phyloP scores from a whole-genome alignment of 176 grass and related monocot genomes.

The Thalia dealbata region DNA sequence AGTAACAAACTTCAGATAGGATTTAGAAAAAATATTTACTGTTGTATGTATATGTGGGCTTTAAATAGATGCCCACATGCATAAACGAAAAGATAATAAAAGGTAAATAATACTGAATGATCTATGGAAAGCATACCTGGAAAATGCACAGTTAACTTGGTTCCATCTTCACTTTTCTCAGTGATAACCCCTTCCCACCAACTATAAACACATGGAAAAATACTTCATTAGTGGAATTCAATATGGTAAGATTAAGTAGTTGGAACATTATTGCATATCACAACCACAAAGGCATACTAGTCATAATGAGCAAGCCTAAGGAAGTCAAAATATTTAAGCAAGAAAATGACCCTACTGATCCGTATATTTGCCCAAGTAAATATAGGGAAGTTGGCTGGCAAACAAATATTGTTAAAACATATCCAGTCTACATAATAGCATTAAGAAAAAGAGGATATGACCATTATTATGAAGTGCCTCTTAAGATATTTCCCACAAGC shows the following conservation, averaged over 20 bases:
- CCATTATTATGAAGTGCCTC: too few species aligned
- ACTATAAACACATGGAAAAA: slow-evolving; percentile 35
- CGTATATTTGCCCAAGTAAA: background rate
- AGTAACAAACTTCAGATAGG: too few species aligned
- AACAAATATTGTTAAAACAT: background rate
- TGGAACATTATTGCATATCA: too few species aligned
- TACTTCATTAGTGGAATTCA: slow-evolving; percentile 14
- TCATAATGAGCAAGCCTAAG: background rate
- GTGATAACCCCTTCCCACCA: slow-evolving; percentile 84
- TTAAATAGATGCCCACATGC: background rate
- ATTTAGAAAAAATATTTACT: too few species aligned
- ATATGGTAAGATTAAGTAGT: background rate
- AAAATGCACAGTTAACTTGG: slow-evolving; percentile 59
- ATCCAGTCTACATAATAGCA: background rate
- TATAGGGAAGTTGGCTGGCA: background rate
- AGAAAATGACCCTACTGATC: background rate
- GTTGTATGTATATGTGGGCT: too few species aligned
- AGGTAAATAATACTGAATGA: background rate
- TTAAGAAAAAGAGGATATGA: too few species aligned
- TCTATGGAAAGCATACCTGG: slow-evolving; percentile 24
- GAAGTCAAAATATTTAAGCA: background rate
- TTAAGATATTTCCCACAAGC: background rate
- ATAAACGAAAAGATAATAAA: background rate
- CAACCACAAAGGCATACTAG: background rate
- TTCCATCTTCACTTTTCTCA: slow-evolving; percentile 42